Base-by-base conservation (phyloP, 2,329 filamentous ascomycete genomes). In the Trichoderma semiorbis region DNA sequence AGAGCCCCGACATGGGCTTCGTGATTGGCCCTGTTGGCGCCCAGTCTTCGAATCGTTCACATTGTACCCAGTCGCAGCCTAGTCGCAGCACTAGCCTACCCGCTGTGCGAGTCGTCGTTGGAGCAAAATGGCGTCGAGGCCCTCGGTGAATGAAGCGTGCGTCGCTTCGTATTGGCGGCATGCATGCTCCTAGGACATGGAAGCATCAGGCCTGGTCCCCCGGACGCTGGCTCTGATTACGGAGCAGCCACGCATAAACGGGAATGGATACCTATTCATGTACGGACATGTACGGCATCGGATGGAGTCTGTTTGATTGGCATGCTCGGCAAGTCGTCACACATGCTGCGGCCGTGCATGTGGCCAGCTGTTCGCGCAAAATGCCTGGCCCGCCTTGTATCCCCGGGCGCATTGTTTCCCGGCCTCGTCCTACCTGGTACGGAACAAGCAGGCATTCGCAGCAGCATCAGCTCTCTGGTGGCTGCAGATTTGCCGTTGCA, bases 11-110 rank as follows among this genome's bases (percentile, higher is more conserved):
- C 68, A 58, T 62, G 36, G 65, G 66, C 64, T 28, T 73, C 67
- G 62, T 80, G 77, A 81, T 81, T 81, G 80, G 80, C 60, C 73
- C 63, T 75, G 75, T 80, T 80, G 79, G 78, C 80, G 80, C 80
- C 79, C 75, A 74, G 73, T 73, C 76, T 72, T 71, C 30, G 7
- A n/a, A 69, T 72, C 73, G 69, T 74, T 58, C 70, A 66, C 70
- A 72, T 53, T 39, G 21, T 47, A 55, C 70, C 70, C 61, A 71
- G 70, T 72, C 63, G 70, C 58, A 67, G 70, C 70, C 70, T 53
- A 71, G 70, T 72, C 63, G 70, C 58, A 67, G 70, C 63, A 57
- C 63, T 58, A 68, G 55, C 63, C 67, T 62, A 68, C 63, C 70
- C 70, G 63, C 63, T 67, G 67, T 50, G 67, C 67, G 70, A 72